Conservation (phyloP, 768 basidiomycete genomes). For the Pholiota molesta region DNA sequence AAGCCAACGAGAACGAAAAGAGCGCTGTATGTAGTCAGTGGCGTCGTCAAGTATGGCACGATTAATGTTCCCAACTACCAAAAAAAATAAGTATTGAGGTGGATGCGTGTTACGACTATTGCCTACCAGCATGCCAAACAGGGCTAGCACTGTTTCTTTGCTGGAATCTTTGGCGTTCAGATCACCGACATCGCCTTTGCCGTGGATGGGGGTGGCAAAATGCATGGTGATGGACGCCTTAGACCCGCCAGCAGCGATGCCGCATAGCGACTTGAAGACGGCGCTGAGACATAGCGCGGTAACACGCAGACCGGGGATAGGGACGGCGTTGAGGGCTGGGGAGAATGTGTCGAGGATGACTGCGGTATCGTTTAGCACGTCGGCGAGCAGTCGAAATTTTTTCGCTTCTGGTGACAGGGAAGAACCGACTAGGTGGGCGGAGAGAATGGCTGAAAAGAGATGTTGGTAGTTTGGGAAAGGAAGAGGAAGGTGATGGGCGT, state of each 20-base stretch:
- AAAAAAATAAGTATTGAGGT: not conserved
- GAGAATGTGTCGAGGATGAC: conserved; percentile 64
- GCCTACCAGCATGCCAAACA: conserved; percentile 68
- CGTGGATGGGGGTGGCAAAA: conserved; percentile 54
- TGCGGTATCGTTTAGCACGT: conserved; percentile 64
- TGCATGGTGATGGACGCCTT: conserved; percentile 72
- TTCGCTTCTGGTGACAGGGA: conserved; percentile 73
- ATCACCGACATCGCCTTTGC: conserved; percentile 68
- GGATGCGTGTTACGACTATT: not conserved
- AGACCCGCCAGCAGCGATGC: conserved; percentile 68
- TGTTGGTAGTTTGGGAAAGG: not conserved
- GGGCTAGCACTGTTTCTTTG: conserved; percentile 70
- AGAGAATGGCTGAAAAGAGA: conserved; percentile 53
- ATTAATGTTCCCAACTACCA: conserved; percentile 60
- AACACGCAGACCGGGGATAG: conserved; percentile 48
- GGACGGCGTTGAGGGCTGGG: conserved; percentile 47
- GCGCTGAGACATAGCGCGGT: conserved; percentile 60
- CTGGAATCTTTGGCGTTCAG: conserved; percentile 74
- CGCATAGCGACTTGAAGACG: conserved; percentile 58
- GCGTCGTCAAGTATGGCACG: conserved; percentile 55
- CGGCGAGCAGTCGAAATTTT: conserved; percentile 67
- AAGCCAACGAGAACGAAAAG: conserved; percentile 53
- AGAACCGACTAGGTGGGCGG: conserved; percentile 64
- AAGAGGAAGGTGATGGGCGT: conserved; percentile 21
- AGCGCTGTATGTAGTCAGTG: conserved; percentile 49